phyloP scores from a whole-genome alignment of 495 filamentous ascomycete genomes.

The Clavariopsis aquatica region DNA sequence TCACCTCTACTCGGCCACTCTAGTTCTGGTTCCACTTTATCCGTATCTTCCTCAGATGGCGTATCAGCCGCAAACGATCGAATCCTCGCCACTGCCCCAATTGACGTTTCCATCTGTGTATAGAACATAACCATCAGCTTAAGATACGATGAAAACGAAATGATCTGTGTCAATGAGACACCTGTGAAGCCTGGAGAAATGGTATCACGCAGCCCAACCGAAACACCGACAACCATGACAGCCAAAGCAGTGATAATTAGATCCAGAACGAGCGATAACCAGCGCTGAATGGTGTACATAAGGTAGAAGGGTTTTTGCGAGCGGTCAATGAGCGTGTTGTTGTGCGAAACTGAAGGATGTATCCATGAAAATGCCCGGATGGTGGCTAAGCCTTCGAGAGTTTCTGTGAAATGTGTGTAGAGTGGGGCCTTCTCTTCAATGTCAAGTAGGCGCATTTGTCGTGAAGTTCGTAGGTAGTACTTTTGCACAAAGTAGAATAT shows the following conservation, averaged over 20 bases:
- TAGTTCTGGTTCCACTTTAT: background rate
- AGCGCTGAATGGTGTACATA: slow-evolving; percentile 50
- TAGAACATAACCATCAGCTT: slow-evolving; percentile 45
- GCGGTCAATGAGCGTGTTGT: slow-evolving; percentile 41
- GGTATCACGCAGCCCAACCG: slow-evolving; percentile 33
- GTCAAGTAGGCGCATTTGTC: slow-evolving; percentile 51
- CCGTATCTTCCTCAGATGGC: slow-evolving; percentile 41
- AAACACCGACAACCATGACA: slow-evolving; percentile 42
- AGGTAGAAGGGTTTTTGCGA: slow-evolving; percentile 53
- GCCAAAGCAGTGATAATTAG: slow-evolving; percentile 47
- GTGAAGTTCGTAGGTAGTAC: slow-evolving; percentile 27
- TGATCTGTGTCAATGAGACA: slow-evolving; percentile 47
- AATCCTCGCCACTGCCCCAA: slow-evolving; percentile 55
- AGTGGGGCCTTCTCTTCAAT: slow-evolving; percentile 54
- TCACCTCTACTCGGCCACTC: slow-evolving; percentile 27
- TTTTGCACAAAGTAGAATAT: slow-evolving; percentile 51
- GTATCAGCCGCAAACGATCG: slow-evolving; percentile 47
- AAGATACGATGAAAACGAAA: slow-evolving; percentile 45
- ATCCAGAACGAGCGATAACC: slow-evolving; percentile 49
- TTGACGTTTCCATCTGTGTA: slow-evolving; percentile 54
- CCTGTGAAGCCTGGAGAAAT: slow-evolving; percentile 43
- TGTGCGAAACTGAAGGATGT: slow-evolving; percentile 15
- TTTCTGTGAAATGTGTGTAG: slow-evolving; percentile 24
- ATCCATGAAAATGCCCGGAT: background rate
- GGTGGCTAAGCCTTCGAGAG: background rate